A percentile compares a stretch with the other conserved stretches of the same genome.
phyloP scores from a whole-genome alignment of 2,329 filamentous ascomycete species.

The Beauveria sp. region DNA sequence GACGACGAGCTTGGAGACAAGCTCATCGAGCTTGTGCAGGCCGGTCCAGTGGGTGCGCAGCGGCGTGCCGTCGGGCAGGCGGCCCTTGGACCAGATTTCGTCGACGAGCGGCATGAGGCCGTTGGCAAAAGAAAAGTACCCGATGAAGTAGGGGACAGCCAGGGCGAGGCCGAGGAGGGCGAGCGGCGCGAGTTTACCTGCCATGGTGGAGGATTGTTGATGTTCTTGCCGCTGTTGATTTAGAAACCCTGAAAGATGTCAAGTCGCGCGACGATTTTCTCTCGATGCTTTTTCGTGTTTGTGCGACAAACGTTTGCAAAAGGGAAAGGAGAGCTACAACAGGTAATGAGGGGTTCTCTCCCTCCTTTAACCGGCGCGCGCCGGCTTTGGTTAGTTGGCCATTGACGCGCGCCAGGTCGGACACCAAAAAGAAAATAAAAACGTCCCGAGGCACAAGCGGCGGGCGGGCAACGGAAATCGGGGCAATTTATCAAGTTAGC shows the following conservation, averaged over 20 bases:
- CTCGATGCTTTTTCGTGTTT: too few relatives aligned
- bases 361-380: background rate
- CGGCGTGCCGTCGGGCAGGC: conserved; percentile 14
- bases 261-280: too few relatives aligned
- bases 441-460: background rate
- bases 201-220: conserved; percentile 8
- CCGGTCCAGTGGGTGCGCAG: conserved; percentile 15
- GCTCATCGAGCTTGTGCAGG: conserved; percentile 9
- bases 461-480: background rate
- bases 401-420: background rate
- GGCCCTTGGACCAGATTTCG: background rate
- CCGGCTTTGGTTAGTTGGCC: background rate
- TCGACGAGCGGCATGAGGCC: conserved; percentile 11
- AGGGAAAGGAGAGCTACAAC: background rate
- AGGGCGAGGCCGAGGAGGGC: conserved; percentile 10
- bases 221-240: background rate
- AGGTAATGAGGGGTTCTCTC: background rate
- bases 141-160: conserved; percentile 16
- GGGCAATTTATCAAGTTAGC: background rate
- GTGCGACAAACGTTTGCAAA: too few relatives aligned
- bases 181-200: conserved; percentile 11
- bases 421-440: too few relatives aligned
- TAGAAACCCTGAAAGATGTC: too few relatives aligned
- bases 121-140: conserved; percentile 13
- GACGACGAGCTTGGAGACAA: conserved; percentile 13